Percentiles rank a stretch among this genome's conserved stretches.
These are phyloP conservation scores for Syncephalis plumigaleata DNA, from an alignment of 371 early-diverging fungal species.

Conservation along the genomic window DNA sequence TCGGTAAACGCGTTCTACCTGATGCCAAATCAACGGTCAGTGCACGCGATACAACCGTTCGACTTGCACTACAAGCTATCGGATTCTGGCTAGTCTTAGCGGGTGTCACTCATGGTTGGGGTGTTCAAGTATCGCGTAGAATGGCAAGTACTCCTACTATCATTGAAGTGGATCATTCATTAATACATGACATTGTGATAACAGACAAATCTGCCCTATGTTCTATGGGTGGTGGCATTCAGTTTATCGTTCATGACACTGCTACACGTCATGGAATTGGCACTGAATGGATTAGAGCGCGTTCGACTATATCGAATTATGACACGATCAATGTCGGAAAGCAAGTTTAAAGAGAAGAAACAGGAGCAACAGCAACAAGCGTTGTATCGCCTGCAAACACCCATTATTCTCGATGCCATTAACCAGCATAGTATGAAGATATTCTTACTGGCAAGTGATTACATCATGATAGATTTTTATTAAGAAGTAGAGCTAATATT, in stretches of 20 bases:
- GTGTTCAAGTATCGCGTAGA: constrained; percentile 39
- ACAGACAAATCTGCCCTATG: constrained; percentile 62
- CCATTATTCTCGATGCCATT: constrained; percentile 41
- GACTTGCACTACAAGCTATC: constrained; percentile 15
- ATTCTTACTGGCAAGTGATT: constrained; percentile 52
- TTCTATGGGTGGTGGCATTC: constrained; percentile 52
- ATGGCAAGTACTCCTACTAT: constrained; percentile 23
- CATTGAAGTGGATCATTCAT: not conserved
- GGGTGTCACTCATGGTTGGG: constrained; percentile 13
- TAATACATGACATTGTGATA: not conserved
- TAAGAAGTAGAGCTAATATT: too few relatives aligned
- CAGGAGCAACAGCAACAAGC: too few relatives aligned
- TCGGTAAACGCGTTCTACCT: constrained; percentile 33
- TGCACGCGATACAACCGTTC: constrained; percentile 20
- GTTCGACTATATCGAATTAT: too few relatives aligned
- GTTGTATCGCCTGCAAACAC: constrained; percentile 12
- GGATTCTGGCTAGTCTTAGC: constrained; percentile 19
- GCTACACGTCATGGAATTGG: constrained; percentile 32
- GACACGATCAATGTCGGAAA: too few relatives aligned
- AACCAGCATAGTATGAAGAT: constrained; percentile 64
- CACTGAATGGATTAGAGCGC: constrained; percentile 7
- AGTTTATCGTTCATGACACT: constrained; percentile 32
- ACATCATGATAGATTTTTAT: too few relatives aligned
- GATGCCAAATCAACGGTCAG: constrained; percentile 19
- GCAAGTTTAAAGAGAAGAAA: too few relatives aligned